These are phyloP conservation scores for Escovopsis sp. DNA, from an alignment of 2,329 filamentous ascomycete genomes.

Conservation along the genomic window DNA sequence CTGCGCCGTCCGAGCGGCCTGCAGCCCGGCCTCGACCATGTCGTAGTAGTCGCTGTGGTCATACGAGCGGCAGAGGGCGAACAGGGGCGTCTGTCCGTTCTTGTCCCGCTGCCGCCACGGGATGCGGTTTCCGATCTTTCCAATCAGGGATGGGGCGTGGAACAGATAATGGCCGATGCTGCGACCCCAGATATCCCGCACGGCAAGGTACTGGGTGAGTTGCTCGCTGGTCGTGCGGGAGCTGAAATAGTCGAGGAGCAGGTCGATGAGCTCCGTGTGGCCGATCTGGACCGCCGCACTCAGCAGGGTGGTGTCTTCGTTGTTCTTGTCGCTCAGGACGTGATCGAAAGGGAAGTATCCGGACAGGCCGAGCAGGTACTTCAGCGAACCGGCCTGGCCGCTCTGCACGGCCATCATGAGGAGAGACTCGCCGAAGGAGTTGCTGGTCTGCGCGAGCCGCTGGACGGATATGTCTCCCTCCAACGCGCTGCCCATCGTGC, in stretches of 20 bases:
- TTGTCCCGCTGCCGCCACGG: conserved; percentile 87
- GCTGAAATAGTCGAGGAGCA: conserved; percentile 58
- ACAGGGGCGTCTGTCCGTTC: conserved; percentile 94
- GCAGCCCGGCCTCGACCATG: conserved; percentile 76
- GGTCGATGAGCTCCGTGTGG: conserved; percentile 57
- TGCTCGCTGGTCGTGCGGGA: conserved; percentile 38
- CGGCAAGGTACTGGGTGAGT: conserved; percentile 53
- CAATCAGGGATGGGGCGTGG: conserved; percentile 70
- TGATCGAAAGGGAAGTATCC: conserved; percentile 59
- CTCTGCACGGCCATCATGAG: conserved; percentile 74
- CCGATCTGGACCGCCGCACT: conserved; percentile 84
- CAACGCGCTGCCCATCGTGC: conserved; percentile 55
- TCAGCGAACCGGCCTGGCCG: conserved; percentile 55
- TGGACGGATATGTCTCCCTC: conserved; percentile 82
- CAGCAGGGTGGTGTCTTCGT: conserved; percentile 76
- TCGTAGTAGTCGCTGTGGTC: conserved; percentile 74
- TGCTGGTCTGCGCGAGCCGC: conserved; percentile 56
- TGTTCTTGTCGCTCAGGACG: conserved; percentile 73
- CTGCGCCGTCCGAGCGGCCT: conserved; percentile 60
- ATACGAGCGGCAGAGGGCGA: conserved; percentile 88
- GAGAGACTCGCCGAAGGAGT: conserved; percentile 65
- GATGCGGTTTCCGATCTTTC: conserved; percentile 58
- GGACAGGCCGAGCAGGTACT: conserved; percentile 63
- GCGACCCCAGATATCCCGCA: conserved; percentile 72
- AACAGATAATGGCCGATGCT: conserved; percentile 95